A percentile compares a stretch with the other conserved stretches of the same genome.
Evolutionary conservation across 192 early-diverging fungal genomes (phyloP).

Genomic region (Coemansia sp.): DNA sequence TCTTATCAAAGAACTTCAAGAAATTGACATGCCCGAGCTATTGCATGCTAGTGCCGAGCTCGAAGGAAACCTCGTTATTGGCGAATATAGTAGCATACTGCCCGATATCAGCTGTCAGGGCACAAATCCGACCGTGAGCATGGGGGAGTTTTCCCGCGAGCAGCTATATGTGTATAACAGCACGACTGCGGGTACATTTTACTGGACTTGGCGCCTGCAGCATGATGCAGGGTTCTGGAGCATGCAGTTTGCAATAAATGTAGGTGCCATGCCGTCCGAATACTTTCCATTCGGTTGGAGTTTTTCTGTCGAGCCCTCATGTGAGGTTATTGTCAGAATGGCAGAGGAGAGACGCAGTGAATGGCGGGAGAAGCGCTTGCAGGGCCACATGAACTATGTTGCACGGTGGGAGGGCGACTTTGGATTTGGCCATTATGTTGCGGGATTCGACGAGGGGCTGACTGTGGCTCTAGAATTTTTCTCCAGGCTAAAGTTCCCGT

Average conservation of each 20-base stretch:
- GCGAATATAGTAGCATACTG: conserved; percentile 16
- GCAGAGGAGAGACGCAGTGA: neutral
- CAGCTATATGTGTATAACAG: conserved; percentile 8
- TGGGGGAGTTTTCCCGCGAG: conserved; percentile 5
- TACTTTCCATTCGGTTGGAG: conserved; percentile 13
- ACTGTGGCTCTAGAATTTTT: conserved; percentile 3
- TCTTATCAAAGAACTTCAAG: conserved; percentile 7
- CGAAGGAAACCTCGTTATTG: conserved; percentile 12
- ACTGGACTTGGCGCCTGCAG: conserved; percentile 19
- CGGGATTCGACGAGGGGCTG: conserved; percentile 16
- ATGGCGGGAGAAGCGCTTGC: conserved; percentile 8
- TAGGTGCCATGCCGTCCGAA: neutral
- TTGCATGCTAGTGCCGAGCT: conserved; percentile 3
- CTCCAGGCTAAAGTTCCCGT: neutral
- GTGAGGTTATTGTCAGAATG: neutral
- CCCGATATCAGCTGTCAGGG: conserved; percentile 17
- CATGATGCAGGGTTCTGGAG: conserved; percentile 21
- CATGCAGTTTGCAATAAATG: conserved; percentile 14
- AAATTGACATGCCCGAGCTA: conserved; percentile 3
- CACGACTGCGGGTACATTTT: conserved; percentile 7
- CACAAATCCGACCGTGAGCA: conserved; percentile 11
- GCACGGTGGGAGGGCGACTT: conserved; percentile 9
- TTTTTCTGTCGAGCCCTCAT: no score
- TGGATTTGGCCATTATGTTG: conserved; percentile 9
- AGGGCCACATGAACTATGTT: conserved; percentile 10